Evolutionary conservation across 345 rosid genomes (phyloP), one percentile per base, ranked within the genome.

Genomic region (Combretum micranthum): DNA sequence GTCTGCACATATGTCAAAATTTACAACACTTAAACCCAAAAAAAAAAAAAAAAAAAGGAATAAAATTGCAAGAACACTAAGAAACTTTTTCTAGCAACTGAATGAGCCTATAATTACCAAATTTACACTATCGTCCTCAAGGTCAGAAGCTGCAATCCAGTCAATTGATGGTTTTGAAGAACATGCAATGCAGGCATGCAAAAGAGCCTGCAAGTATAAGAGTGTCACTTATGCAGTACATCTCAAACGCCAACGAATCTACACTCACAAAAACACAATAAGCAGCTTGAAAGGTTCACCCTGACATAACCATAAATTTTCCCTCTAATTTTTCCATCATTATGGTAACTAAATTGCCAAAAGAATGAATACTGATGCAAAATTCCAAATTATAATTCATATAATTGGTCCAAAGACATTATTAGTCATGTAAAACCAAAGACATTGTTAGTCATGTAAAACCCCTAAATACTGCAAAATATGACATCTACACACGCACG

Each of bases 71-170:
- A 42, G 26, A 64, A 44, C 44, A 46, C 56, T 56, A 13, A 12
- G 52, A 22, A 50, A 15, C 13, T 17, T 50, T 48, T 17, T 50
- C 10, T 11, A 32, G 39, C 39, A 32, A 7, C 39, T 32, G 39
- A 32, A 32, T 32, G 9, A 32, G 39, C 39, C 39, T 1, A 32
- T 32, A 32, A 32, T 32, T 82, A 92, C 98, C 78, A 56, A 63
- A 78, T 57, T 62, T 20, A 79, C 88, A 55, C 87, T 86, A 63
- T 75, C 84, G 43, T 86, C 93, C 81, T 92, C 98, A 62, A 92
- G 93, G 75, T 92, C 98, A 75, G 95, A 86, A 64, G 98, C 97
- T 68, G 97, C 90, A 75, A 92, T 82, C 98, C 96, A 92, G 57
- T 84, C 90, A 48, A 88, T 76, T 15, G 81, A 59, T 59, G 96